Evolutionary conservation across 2,329 filamentous ascomycete genomes (phyloP).

Genomic region (Diaporthe sp.): DNA sequence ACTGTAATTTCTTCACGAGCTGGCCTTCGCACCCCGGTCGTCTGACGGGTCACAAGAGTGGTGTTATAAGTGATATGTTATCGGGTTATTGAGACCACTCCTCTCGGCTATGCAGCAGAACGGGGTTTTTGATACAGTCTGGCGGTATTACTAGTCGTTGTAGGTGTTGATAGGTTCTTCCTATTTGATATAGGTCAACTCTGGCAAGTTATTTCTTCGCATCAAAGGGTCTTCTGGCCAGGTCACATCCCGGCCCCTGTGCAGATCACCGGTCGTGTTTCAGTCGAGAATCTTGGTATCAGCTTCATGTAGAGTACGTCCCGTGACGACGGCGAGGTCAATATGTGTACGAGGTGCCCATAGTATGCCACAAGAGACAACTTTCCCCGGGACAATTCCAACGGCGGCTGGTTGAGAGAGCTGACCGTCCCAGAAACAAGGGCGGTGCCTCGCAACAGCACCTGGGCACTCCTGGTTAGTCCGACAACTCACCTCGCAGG

Average conservation of each 20-base stretch:
- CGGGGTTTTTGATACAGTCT: background rate
- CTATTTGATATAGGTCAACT: background rate
- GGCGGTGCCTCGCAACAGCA: background rate
- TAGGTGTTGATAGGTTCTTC: background rate
- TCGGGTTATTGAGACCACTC: background rate
- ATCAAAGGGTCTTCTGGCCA: background rate
- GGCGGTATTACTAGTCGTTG: background rate
- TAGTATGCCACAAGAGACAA: background rate
- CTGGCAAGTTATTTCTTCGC: background rate
- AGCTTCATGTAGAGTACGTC: background rate
- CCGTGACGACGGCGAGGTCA: background rate
- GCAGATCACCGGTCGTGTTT: background rate
- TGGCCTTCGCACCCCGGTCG: slow-evolving; percentile 1
- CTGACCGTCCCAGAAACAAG: background rate
- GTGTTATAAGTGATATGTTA: slow-evolving; percentile 28
- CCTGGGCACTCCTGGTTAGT: background rate
- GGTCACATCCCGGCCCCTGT: background rate
- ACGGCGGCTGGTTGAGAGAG: background rate
- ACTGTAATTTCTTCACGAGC: background rate
- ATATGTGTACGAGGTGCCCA: background rate
- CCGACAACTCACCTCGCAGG: background rate
- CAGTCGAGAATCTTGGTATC: background rate
- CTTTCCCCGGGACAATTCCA: background rate
- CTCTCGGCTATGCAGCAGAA: slow-evolving; percentile 28
- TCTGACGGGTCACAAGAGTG: slow-evolving; percentile 15